Base-by-base conservation (phyloP, 179 eudicot species). In the Sideroxylon spinosum region DNA sequence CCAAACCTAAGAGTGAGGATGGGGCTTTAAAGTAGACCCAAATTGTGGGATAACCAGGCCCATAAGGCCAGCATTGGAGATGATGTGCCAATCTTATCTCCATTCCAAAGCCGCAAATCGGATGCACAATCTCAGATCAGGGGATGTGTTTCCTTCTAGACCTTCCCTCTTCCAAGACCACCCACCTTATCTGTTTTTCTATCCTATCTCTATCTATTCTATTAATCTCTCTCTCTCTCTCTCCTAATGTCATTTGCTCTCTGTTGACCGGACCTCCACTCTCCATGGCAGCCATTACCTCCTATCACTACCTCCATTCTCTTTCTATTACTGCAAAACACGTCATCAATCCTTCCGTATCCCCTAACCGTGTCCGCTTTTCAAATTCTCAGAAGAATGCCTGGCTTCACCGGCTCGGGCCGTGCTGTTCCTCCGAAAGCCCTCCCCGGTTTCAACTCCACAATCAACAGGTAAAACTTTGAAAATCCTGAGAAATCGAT, bases 251-350 rank as follows among this genome's bases (percentile, higher is more conserved):
- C n/a, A 75, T 63, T 12, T 23, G 3, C 28, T 20, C 32, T 37
- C 32, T 50, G 12, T 25, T 71, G 23, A 55, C 46, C 46, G 26
- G 14, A 32, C 44, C 44, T 37, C 44, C 55, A 49, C n/a, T 20
- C 70, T 26, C 81, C 78, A 94, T 94, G 98, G 88, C 98, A 78
- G 88, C 88, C 52, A 76, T 86, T 78, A 61, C 85, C 67, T 83
- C 83, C 78, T 86, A 82, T 76, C 89, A 86, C 46, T 84, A 71
- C 72, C 84, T 72, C 70, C 77, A 88, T 71, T 82, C 87, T 72
- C 73, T 83, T 6, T 85, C 73, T 20, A 73, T 73, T 20, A 61
- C 83, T 76, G 83, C 91, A 29, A 86, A 84, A 64, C 78, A 10
- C 16, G 3, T 76, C 60, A 50, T 73, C 14, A 78, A 78, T 60